These are phyloP conservation scores for Dendrobium officinale DNA, from an alignment of 106 monocot species.

Conservation along the genomic window DNA sequence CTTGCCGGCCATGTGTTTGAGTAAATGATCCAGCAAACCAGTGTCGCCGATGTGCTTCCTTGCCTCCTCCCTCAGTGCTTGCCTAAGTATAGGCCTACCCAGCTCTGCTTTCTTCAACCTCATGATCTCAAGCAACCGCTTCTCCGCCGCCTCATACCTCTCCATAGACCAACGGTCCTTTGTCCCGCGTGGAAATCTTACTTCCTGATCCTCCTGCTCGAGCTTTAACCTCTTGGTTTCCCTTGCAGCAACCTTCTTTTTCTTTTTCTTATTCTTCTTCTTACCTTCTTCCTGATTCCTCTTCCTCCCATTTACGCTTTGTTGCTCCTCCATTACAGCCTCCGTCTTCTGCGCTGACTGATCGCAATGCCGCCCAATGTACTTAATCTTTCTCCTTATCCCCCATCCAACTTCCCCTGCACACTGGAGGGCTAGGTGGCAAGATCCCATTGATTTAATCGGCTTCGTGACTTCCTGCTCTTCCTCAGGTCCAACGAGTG, in stretches of 20 bases:
- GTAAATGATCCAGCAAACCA: constrained; percentile 83
- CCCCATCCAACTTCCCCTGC: constrained; percentile 50
- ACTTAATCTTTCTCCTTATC: constrained; percentile 44
- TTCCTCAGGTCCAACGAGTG: neutral
- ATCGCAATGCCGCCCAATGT: constrained; percentile 36
- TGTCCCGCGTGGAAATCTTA: constrained; percentile 4
- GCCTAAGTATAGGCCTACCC: constrained; percentile 55
- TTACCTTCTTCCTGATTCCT: neutral
- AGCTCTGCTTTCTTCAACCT: constrained; percentile 44
- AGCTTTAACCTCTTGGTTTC: too few species aligned
- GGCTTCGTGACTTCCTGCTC: neutral
- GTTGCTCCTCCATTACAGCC: constrained; percentile 1
- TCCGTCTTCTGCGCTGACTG: neutral
- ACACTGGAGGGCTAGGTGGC: constrained; percentile 25
- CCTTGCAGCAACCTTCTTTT: neutral
- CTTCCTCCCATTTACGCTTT: constrained; percentile 14
- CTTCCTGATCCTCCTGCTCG: neutral
- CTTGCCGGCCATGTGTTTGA: constrained; percentile 94
- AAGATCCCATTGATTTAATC: constrained; percentile 8
- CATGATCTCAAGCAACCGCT: constrained; percentile 79
- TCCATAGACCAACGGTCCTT: constrained; percentile 70
- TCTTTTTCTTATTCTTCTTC: constrained; percentile 18
- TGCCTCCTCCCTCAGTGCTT: constrained; percentile 66
- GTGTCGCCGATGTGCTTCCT: constrained; percentile 94
- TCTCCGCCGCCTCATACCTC: constrained; percentile 69